Conservation (phyloP, 1,284 basidiomycete species). For the Wallemia ichthyophaga region DNA sequence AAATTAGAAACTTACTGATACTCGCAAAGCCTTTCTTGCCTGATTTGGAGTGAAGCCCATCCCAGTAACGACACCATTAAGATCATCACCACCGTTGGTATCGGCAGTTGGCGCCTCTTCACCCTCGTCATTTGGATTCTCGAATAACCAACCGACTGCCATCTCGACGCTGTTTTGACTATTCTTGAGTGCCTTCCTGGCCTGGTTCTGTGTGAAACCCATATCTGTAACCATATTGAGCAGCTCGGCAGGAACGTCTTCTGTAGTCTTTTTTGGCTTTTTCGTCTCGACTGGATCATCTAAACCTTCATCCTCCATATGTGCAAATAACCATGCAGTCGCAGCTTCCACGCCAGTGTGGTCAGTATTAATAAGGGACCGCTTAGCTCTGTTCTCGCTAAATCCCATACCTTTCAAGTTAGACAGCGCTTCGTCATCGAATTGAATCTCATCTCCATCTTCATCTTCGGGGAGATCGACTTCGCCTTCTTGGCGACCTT, state of each 20-base stretch:
- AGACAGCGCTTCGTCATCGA: slow-evolving; percentile 28
- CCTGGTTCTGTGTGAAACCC: slow-evolving; percentile 67
- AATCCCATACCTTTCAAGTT: slow-evolving; percentile 70
- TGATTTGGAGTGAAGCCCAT: slow-evolving; percentile 78
- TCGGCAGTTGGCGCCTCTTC: not conserved
- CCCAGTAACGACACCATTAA: slow-evolving; percentile 1
- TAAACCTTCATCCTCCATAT: slow-evolving; percentile 73
- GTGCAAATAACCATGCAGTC: slow-evolving; percentile 83
- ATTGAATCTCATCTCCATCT: slow-evolving; percentile 24
- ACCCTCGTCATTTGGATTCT: not conserved
- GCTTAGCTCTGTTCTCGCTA: slow-evolving; percentile 46
- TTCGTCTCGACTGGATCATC: not conserved
- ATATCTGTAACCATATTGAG: slow-evolving; percentile 53
- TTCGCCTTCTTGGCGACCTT: slow-evolving; percentile 44
- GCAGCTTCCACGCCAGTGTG: slow-evolving; percentile 38
- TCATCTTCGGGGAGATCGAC: slow-evolving; percentile 32
- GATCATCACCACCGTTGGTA: not conserved
- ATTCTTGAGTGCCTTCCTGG: slow-evolving; percentile 43
- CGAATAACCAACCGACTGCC: not conserved
- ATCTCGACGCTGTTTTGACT: not conserved
- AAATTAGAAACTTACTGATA: not conserved
- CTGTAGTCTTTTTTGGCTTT: not conserved
- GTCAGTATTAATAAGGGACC: slow-evolving; percentile 65
- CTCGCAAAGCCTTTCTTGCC: slow-evolving; percentile 51
- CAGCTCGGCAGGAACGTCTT: slow-evolving; percentile 22